Evolutionary conservation across 2,329 filamentous ascomycete species (phyloP).

Genomic region (Cordyceps tenuipes): DNA sequence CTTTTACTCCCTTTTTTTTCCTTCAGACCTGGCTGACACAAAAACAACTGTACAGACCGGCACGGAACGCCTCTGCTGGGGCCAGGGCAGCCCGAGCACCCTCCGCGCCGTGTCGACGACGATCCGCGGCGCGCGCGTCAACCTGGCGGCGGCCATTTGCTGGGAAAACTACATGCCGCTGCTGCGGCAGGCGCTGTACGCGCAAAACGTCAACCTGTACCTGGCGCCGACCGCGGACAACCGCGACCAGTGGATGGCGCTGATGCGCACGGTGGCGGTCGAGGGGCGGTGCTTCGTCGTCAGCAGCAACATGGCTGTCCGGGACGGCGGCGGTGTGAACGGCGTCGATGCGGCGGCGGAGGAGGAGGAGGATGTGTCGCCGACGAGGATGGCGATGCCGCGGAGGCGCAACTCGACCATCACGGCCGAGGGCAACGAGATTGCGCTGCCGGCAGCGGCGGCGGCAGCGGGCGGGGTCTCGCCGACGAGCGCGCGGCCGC

Average conservation of each 20-base stretch:
- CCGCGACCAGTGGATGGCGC: constrained; percentile 69
- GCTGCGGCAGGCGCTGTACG: constrained; percentile 73
- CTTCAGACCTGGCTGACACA: neutral
- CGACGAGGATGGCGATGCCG: constrained; percentile 5
- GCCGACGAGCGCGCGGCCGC: neutral
- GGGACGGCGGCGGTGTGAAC: constrained; percentile 20
- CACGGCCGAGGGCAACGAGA: constrained; percentile 40
- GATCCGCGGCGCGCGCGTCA: constrained; percentile 71
- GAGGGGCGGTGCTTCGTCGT: constrained; percentile 84
- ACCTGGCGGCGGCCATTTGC: constrained; percentile 81
- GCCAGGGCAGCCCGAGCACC: constrained; percentile 71
- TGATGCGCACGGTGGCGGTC: constrained; percentile 74
- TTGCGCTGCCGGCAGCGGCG: constrained; percentile 27
- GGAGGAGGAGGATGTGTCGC: neutral
- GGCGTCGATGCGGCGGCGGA: neutral
- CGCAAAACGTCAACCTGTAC: constrained; percentile 86
- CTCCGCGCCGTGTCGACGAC: constrained; percentile 70
- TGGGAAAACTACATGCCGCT: constrained; percentile 98
- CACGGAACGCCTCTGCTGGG: constrained; percentile 78
- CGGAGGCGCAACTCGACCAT: constrained; percentile 32
- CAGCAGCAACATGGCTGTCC: constrained; percentile 68
- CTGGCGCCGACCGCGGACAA: constrained; percentile 84
- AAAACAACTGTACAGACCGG: constrained; percentile 54
- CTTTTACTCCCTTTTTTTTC: neutral
- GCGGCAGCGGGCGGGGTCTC: neutral